Conservation (phyloP, 768 basidiomycete genomes). For the Tubosaeta sp. region DNA sequence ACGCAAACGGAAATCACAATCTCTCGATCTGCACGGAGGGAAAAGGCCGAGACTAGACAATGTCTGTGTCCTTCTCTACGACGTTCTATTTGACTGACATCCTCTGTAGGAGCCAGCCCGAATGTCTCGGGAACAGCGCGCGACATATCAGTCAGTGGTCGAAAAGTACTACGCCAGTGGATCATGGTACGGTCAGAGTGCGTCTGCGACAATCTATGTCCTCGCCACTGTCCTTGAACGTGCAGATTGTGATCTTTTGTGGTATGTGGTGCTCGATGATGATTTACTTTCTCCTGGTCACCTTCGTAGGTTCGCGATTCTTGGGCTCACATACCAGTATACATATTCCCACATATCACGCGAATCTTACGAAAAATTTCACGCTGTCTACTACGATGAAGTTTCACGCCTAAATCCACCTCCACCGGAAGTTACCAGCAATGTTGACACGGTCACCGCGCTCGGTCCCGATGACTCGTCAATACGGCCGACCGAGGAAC, state of each 20-base stretch:
- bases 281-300: conserved; percentile 6
- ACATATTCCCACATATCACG: conserved; percentile 83
- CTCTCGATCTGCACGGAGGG: conserved; percentile 35
- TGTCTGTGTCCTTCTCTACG: conserved; percentile 24
- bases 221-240: conserved; percentile 89
- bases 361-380: conserved; percentile 76
- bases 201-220: conserved; percentile 82
- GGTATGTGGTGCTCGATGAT: conserved; percentile 44
- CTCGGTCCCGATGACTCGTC: conserved; percentile 79
- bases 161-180: conserved; percentile 83
- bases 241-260: conserved; percentile 89
- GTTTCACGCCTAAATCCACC: conserved; percentile 86
- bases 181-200: conserved; percentile 86
- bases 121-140: conserved; percentile 68
- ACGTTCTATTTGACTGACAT: conserved; percentile 1
- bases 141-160: conserved; percentile 56
- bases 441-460: conserved; percentile 43
- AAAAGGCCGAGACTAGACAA: conserved; percentile 62
- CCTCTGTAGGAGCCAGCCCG: conserved; percentile 43
- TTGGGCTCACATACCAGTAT: conserved; percentile 93
- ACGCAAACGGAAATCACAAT: conserved; percentile 48
- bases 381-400: conserved; percentile 82
- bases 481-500: conserved; percentile 80
- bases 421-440: conserved; percentile 34
- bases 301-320: conserved; percentile 73